phyloP scores from a whole-genome alignment of 139 green algal genomes.

The Coccomyxa sp. region DNA sequence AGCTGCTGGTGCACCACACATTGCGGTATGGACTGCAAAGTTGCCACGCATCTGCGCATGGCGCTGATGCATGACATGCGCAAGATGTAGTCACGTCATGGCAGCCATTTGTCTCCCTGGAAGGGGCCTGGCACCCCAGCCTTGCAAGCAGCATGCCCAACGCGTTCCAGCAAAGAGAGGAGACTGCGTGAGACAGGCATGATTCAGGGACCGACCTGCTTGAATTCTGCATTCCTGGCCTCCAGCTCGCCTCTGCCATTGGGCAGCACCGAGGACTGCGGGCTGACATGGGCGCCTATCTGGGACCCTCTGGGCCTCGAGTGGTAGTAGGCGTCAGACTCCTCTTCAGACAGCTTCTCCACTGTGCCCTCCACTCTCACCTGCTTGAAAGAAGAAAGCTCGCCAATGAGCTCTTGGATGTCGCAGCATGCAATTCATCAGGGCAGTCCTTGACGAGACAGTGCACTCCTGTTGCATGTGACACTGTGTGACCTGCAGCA shows the following conservation, averaged over 20 bases:
- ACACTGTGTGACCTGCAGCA: too few relatives aligned
- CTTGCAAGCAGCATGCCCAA: background rate
- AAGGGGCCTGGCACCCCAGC: background rate
- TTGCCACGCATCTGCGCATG: background rate
- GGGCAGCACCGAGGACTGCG: slow-evolving; percentile 53
- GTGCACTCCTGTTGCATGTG: too few relatives aligned
- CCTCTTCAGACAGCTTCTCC: slow-evolving; percentile 52
- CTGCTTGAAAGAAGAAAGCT: slow-evolving; percentile 24
- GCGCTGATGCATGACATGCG: background rate
- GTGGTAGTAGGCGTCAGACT: slow-evolving; percentile 82
- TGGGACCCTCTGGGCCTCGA: slow-evolving; percentile 65
- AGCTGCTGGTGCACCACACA: background rate
- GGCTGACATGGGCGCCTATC: slow-evolving; percentile 73
- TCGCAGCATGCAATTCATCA: too few relatives aligned
- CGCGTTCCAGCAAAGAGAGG: background rate
- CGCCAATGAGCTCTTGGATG: too few relatives aligned
- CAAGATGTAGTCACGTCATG: background rate
- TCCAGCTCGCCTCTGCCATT: slow-evolving; percentile 52
- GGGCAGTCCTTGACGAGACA: too few relatives aligned
- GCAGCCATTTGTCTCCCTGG: background rate
- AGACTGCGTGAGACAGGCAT: background rate
- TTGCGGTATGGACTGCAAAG: background rate
- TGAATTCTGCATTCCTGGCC: slow-evolving; percentile 54
- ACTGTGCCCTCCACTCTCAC: slow-evolving; percentile 80
- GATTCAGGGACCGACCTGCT: slow-evolving; percentile 18